Base-by-base conservation (phyloP, 768 basidiomycete species). In the Tephrocybe sp. region DNA sequence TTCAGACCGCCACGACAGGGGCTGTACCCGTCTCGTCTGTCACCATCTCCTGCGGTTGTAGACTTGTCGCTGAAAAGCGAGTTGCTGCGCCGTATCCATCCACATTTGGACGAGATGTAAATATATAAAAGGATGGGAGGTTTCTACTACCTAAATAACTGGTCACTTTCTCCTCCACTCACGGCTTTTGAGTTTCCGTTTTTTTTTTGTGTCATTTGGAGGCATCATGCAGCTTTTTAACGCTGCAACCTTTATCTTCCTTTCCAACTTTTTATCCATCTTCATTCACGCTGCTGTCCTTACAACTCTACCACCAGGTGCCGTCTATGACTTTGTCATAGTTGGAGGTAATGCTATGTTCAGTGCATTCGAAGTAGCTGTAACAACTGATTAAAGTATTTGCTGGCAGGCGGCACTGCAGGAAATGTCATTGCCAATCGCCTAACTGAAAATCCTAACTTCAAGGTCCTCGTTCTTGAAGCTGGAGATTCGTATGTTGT, bases 391-490 rank as follows among this genome's bases (percentile, higher is more conserved):
- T 46, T 12, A 8, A 26, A n/a, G n/a, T n/a, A 9, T 26, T 27
- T 27, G 21, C 9, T 15, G 4, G 9, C 18, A 59, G 58, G 55
- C 28, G 58, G 58, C 5, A 56, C 55, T 7, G 54, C 58, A 25
- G 58, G 55, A 16, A 56, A 56, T 28, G 58, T 56, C n/a, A 19
- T 59, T 5, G 58, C 55, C 18, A 54, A 54, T 34, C 47, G 66
- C 61, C 64, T 81, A 13, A 60, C 68, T 4, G 72, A 76, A 49
- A 68, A 76, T 54, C 53, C 65, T 0, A 51, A 59, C 19, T 61
- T 65, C 39, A 62, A 64, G 4, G 74, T 79, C 9, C 60, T 75
- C n/a, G 67, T 78, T 11, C 60, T 74, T 45, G 73, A 74, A 54
- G 68, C 71, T 8, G 71, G 70, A 5, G 54, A 51, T 38, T 54